A percentile compares a stretch with the other conserved stretches of the same genome.
phyloP scores from a whole-genome alignment of 2,329 filamentous ascomycete genomes.

The Capronia coronata region DNA sequence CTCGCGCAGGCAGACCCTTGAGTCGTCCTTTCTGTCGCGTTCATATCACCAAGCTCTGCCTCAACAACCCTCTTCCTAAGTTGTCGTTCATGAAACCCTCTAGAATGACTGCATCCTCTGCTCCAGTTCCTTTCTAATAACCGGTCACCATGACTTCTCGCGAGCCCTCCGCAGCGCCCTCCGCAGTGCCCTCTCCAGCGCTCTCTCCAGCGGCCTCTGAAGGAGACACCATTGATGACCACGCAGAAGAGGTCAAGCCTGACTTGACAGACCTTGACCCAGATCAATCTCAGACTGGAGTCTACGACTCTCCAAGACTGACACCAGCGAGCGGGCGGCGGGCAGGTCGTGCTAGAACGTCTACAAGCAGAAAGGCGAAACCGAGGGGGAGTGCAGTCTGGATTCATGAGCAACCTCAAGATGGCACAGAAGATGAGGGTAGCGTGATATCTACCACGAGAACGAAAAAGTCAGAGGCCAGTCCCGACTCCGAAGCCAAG shows the following conservation, averaged over 20 bases:
- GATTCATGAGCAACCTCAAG: conserved; percentile 25
- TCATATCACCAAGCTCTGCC: neutral
- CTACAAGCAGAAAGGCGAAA: conserved; percentile 18
- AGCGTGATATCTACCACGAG: conserved; percentile 21
- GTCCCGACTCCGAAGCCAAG: conserved; percentile 21
- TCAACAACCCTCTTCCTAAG: neutral
- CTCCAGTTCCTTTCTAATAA: too few relatives aligned
- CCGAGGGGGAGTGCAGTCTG: conserved; percentile 24
- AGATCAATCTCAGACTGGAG: conserved; percentile 7
- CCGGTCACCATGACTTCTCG: too few relatives aligned
- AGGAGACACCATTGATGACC: conserved; percentile 25
- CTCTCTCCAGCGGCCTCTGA: conserved; percentile 23
- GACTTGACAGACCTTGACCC: conserved; percentile 21
- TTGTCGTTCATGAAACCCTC: neutral
- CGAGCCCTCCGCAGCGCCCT: too few relatives aligned
- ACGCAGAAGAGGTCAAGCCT: conserved; percentile 22
- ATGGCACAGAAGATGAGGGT: conserved; percentile 28
- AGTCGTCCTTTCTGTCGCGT: neutral
- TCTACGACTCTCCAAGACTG: conserved; percentile 5
- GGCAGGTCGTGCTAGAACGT: conserved; percentile 6
- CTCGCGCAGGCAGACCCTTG: too few relatives aligned
- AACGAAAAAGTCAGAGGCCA: conserved; percentile 25
- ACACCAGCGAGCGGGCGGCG: conserved; percentile 15
- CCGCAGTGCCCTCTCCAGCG: conserved; percentile 25
- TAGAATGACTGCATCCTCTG: too few relatives aligned